These are phyloP conservation scores for Cyberlindnera mrakii DNA, from an alignment of 805 yeast species.

Conservation along the genomic window DNA sequence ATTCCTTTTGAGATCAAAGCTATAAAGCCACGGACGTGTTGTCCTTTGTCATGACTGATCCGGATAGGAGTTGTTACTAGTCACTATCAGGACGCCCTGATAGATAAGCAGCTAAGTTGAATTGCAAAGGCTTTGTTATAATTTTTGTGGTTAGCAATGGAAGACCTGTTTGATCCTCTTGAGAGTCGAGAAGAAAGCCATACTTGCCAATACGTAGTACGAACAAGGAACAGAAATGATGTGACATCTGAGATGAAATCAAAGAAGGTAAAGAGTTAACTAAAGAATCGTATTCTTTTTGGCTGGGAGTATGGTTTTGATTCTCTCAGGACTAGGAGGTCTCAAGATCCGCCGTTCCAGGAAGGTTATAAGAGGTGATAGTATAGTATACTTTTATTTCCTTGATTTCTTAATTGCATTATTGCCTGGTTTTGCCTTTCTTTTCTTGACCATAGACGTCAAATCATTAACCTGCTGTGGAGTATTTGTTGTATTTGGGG, in stretches of 20 bases:
- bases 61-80: too few relatives aligned
- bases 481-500: conserved; percentile 21
- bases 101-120: conserved; percentile 16
- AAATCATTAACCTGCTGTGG: conserved; percentile 46
- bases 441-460: conserved; percentile 57
- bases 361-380: not conserved
- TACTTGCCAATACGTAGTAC: conserved; percentile 9
- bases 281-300: conserved; percentile 6
- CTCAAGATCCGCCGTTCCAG: not conserved
- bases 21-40: conserved; percentile 10
- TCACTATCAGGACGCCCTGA: not conserved
- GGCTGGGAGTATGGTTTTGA: conserved; percentile 20
- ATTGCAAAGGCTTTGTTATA: conserved; percentile 16
- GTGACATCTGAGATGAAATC: conserved; percentile 2
- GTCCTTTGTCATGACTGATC: conserved; percentile 8
- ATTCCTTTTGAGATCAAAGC: conserved; percentile 5
- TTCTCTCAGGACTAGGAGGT: conserved; percentile 7
- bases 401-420: conserved; percentile 13
- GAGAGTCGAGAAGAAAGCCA: conserved; percentile 8
- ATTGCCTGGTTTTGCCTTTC: conserved; percentile 24
- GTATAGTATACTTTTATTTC: conserved; percentile 1
- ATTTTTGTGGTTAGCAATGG: conserved; percentile 14
- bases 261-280: not conserved
- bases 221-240: too few relatives aligned
- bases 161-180: conserved; percentile 13